phyloP scores from a whole-genome alignment of 345 rosid species.

The Sonneratia caseolaris region DNA sequence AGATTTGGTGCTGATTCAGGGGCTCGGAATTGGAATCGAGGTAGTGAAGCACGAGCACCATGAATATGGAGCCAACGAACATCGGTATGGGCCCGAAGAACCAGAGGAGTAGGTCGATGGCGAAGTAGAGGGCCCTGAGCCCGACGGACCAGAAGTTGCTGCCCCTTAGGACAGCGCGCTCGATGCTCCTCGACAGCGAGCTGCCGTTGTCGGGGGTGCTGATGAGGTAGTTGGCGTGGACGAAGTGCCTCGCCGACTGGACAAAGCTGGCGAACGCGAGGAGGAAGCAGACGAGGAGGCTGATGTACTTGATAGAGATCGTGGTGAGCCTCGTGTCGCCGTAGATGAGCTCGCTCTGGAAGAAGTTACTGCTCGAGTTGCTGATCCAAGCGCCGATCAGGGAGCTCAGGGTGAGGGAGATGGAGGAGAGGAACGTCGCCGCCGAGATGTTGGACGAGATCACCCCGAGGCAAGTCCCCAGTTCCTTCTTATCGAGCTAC shows the following conservation, averaged over 20 bases:
- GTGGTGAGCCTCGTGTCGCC: constrained; percentile 68
- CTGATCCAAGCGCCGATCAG: constrained; percentile 86
- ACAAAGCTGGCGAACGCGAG: constrained; percentile 66
- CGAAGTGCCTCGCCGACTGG: constrained; percentile 50
- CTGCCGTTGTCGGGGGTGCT: constrained; percentile 29
- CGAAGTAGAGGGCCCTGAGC: constrained; percentile 67
- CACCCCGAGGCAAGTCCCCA: constrained; percentile 36
- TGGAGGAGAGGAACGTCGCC: constrained; percentile 56
- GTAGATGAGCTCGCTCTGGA: constrained; percentile 37
- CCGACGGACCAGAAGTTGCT: constrained; percentile 82
- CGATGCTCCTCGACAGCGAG: constrained; percentile 32
- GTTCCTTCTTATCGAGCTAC: constrained; percentile 16
- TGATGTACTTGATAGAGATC: constrained; percentile 57
- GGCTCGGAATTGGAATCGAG: constrained; percentile 48
- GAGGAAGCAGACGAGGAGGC: constrained; percentile 57
- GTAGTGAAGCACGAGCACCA: constrained; percentile 41
- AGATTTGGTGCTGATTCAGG: constrained; percentile 29
- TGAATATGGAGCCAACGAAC: constrained; percentile 47
- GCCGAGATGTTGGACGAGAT: constrained; percentile 51
- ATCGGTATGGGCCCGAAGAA: constrained; percentile 84
- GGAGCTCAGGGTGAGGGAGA: constrained; percentile 63
- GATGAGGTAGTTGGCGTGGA: constrained; percentile 65
- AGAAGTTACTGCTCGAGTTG: constrained; percentile 32
- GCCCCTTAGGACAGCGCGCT: constrained; percentile 44
- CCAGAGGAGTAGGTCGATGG: constrained; percentile 58